Conservation (phyloP, 139 green algal species). For the Chlamydomonas schloesseri region DNA sequence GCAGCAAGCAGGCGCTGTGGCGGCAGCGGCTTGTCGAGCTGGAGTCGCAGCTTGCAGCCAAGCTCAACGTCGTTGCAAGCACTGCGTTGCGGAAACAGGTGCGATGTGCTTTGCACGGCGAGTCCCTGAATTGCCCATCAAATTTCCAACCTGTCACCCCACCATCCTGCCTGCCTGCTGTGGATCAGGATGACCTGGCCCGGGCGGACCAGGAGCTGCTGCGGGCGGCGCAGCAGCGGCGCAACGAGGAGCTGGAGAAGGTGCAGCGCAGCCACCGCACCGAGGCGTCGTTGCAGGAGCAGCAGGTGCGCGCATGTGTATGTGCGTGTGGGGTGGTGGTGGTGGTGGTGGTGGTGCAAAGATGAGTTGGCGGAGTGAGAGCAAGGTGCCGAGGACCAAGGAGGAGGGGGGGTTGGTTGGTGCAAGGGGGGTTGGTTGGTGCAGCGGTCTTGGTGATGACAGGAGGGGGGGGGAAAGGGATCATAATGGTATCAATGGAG, state of each 20-base stretch:
- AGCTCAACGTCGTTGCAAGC: background rate
- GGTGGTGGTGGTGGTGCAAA: background rate
- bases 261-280: constrained; percentile 43
- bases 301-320: constrained; percentile 34
- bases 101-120: background rate
- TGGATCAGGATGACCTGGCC: constrained; percentile 31
- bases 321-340: background rate
- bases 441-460: too few species aligned
- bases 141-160: too few species aligned
- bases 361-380: too few species aligned
- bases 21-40: constrained; percentile 11
- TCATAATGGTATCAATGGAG: too few species aligned
- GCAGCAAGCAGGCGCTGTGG: constrained; percentile 4
- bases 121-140: too few species aligned
- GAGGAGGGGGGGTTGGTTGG: too few species aligned
- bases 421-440: too few species aligned
- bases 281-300: constrained; percentile 45
- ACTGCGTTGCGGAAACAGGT: constrained; percentile 19
- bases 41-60: constrained; percentile 15
- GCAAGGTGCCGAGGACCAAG: too few species aligned
- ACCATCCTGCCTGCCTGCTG: too few species aligned
- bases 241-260: constrained; percentile 32
- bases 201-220: constrained; percentile 31
- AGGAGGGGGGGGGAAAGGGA: too few species aligned
- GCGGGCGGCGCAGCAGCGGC: constrained; percentile 5